Evolutionary conservation across 2,329 filamentous ascomycete species (phyloP).

Genomic region (Botrytis porri): DNA sequence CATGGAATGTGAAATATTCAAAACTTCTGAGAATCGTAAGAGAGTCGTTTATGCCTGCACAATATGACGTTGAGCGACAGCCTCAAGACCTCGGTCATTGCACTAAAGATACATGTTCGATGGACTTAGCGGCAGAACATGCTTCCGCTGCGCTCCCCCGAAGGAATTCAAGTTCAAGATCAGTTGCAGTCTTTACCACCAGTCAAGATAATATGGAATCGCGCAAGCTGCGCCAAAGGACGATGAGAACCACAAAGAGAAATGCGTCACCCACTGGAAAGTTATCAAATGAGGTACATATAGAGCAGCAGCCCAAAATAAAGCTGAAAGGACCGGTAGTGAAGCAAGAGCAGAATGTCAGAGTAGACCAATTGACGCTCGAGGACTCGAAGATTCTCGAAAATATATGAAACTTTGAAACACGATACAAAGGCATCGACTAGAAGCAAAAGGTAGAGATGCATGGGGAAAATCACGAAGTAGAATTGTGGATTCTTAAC

Average conservation of each 20-base stretch:
- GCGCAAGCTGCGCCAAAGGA: background rate
- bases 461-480: background rate
- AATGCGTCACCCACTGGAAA: too few relatives aligned
- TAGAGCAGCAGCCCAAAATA: background rate
- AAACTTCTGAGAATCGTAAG: background rate
- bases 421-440: background rate
- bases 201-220: background rate
- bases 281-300: background rate
- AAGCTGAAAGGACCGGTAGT: background rate
- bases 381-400: background rate
- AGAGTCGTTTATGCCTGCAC: background rate
- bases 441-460: background rate
- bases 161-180: background rate
- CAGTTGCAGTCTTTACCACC: background rate
- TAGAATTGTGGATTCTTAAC: background rate
- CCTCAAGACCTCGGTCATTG: background rate
- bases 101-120: background rate
- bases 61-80: background rate
- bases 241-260: background rate
- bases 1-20: background rate
- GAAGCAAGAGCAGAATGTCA: background rate
- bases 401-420: background rate
- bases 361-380: background rate
- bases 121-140: background rate
- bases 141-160: background rate